Base-by-base conservation (phyloP, 352 stramenopile genomes). In the Globisporangium splendens region DNA sequence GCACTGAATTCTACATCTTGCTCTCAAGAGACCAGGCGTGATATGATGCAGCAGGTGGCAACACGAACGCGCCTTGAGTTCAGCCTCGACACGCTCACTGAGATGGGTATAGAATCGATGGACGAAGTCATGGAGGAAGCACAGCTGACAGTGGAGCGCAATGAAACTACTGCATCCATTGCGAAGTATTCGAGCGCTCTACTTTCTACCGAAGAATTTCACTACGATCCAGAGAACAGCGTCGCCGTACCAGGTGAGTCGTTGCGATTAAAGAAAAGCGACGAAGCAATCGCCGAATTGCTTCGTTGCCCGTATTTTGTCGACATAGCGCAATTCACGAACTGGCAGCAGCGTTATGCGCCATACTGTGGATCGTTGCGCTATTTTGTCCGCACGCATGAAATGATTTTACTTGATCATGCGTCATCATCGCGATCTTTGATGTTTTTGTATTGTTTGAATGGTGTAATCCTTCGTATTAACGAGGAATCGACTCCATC, bases 331-430 rank as follows among this genome's bases (percentile, higher is more conserved):
- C 55, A 76, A 55, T 82, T 70, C 66, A 77, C 75, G 65, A 56
- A 79, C 62, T 87, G 77, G 77, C 68, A 68, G 62, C 74, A 83
- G 61, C 66, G 56, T 17, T 92, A 82, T 73, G 80, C 68, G 43
- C 75, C 72, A 1, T 68, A 75, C 38, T 89, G 79, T 70, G 83
- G 80, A 47, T 48, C 78, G 3, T 61, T 92, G 68, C 76, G 69
- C 59, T 64, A 56, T 42, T 92, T 92, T 77, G 69, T 92, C 71
- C 69, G 75, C 56, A 68, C 79, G 80, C 76, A 92, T 88, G 83
- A 92, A 68, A 84, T 89, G 78, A 88, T 89, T 72, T 52, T 79
- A 53, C 28, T 73, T 86, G 82, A 92, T 89, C 79, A 89, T 88
- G 82, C 66, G 62, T 56, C 65, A 60, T 56, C 52, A 51, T 61